Evolutionary conservation across 139 green algal genomes (phyloP), one percentile per base, ranked within the genome.

Genomic region (Chlamydomonas applanata): DNA sequence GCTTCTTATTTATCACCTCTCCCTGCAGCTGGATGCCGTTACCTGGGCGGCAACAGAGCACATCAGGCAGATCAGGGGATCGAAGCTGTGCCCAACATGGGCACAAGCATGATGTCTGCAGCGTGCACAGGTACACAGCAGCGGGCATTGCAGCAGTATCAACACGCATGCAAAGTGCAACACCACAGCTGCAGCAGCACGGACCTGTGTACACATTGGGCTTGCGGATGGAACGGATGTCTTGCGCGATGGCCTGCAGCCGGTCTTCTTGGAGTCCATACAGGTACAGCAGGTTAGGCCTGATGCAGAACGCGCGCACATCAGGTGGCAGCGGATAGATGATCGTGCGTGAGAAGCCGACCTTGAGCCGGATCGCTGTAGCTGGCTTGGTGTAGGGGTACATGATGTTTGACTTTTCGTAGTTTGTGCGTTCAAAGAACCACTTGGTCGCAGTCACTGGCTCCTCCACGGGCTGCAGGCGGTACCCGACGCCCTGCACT

Each of bases 401-500:
- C 4, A 61, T 76, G 0, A 84, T 72, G 44, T 69, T 80, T 35
- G 66, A 68, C 46, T 77, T 78, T 54, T 86, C 74, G 33, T 63
- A 66, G n/a, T 66, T 29, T 24, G n/a, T 52, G 1, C 64, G 35
- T 20, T 74, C 68, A 60, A 75, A 82, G 64, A 70, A 70, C 56
- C 54, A 68, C n/a, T 52, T 69, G 40, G 32, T 53, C 14, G 29
- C 13, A 53, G 65, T 53, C 35, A 59, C 19, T 20, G 5, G 11
- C 5, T 72, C 66, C 29, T 77, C 76, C 59, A 66, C 36, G 1
- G 79, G 83, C 77, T 85, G 79, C 67, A 88, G 61, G 5, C 83
- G 71, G 79, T 90, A 90, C 2, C 85, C 85, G 32, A 90, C 82
- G 30, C 85, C 85, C 76, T 90, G 82, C 22, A 87, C 82, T 24